Conservation (phyloP, 345 rosid genomes). For the Erucastrum elatum region DNA sequence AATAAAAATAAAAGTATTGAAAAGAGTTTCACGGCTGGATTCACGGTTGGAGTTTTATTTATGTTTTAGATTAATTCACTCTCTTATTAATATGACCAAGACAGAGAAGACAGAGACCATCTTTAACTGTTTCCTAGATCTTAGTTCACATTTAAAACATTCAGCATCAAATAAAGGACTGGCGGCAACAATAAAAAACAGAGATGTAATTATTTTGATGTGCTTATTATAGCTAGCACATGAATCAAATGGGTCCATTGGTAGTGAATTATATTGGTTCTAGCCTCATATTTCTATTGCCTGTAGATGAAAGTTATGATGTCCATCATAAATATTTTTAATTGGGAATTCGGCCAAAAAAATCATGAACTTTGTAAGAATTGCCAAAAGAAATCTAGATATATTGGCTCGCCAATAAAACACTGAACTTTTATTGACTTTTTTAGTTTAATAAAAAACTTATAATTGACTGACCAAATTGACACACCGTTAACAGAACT, state of each 20-base stretch:
- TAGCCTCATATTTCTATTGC: not conserved
- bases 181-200: constrained; percentile 10
- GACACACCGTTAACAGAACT: too few relatives aligned
- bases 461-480: too few relatives aligned
- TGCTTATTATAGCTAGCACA: constrained; percentile 19
- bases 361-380: too few relatives aligned
- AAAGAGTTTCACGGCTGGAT: constrained; percentile 39
- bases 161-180: constrained; percentile 19
- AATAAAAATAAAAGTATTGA: not conserved
- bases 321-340: not conserved
- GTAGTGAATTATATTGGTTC: constrained; percentile 22
- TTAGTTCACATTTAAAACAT: constrained; percentile 34
- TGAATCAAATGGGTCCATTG: constrained; percentile 28
- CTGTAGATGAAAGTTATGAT: not conserved
- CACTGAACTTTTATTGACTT: too few relatives aligned
- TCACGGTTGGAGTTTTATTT: constrained; percentile 31
- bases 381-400: too few relatives aligned
- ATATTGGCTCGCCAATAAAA: too few relatives aligned
- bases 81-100: constrained; percentile 24
- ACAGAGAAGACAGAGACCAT: constrained; percentile 33
- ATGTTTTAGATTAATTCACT: not conserved
- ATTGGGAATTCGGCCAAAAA: too few relatives aligned
- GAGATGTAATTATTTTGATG: constrained; percentile 24
- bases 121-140: constrained; percentile 12
- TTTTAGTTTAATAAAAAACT: too few relatives aligned